A percentile compares a stretch with the other conserved stretches of the same genome.
phyloP scores from a whole-genome alignment of 176 grass and related monocot species.

The Ensete glaucum region DNA sequence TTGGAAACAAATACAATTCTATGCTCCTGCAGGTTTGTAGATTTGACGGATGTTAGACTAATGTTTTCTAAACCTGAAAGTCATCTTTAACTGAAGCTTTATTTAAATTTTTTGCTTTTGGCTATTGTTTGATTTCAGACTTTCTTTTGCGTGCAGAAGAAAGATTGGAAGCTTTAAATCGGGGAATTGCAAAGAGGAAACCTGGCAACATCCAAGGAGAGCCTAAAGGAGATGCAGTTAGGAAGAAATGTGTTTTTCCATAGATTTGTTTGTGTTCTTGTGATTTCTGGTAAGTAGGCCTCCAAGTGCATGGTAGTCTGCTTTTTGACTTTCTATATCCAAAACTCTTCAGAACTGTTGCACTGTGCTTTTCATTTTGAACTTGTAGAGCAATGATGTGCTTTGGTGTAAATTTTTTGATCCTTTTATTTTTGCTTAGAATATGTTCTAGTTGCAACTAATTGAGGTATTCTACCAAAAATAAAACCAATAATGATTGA shows the following conservation, averaged over 20 bases:
- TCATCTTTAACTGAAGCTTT: neutral
- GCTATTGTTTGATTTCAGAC: too few species aligned
- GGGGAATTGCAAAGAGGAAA: constrained; percentile 45
- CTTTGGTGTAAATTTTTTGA: too few species aligned
- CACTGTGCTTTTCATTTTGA: too few species aligned
- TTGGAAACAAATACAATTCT: too few species aligned
- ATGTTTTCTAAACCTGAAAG: neutral
- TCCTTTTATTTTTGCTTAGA: too few species aligned
- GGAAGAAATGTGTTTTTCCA: constrained; percentile 38
- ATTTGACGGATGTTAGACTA: neutral
- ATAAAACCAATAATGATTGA: too few species aligned
- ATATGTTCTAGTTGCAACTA: too few species aligned
- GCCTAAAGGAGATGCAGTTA: constrained; percentile 9
- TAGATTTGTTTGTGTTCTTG: constrained; percentile 12
- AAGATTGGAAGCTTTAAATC: constrained; percentile 70
- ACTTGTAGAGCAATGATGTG: too few species aligned
- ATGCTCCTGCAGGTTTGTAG: neutral
- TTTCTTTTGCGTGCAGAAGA: constrained; percentile 34
- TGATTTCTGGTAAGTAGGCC: neutral
- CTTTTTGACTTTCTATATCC: too few species aligned
- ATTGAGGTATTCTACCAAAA: too few species aligned
- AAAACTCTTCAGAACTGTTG: too few species aligned
- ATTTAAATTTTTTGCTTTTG: neutral
- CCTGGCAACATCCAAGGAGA: constrained; percentile 21
- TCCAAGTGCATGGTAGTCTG: neutral